Conservation (phyloP, 2,329 filamentous ascomycete genomes). For the Fusarium sp. region DNA sequence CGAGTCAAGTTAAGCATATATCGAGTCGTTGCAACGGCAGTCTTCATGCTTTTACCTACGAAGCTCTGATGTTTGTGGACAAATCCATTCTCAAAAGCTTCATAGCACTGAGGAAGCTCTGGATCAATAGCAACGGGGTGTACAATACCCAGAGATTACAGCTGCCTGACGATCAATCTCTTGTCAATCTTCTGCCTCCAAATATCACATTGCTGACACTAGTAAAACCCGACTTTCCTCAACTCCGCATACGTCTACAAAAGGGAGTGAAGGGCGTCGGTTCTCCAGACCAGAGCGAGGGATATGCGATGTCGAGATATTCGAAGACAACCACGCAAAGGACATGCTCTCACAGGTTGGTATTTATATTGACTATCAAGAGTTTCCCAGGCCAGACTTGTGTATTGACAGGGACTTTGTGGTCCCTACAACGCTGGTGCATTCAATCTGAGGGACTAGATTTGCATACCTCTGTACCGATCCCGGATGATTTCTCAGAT, state of each 20-base stretch:
- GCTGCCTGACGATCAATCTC: slow-evolving; percentile 5
- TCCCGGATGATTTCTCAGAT: too few relatives aligned
- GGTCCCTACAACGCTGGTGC: too few relatives aligned
- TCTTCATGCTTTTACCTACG: slow-evolving; percentile 23
- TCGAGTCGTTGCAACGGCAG: slow-evolving; percentile 1
- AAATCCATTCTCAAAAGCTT: slow-evolving; percentile 10
- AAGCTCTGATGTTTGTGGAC: neutral
- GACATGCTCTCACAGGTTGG: neutral
- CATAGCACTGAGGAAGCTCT: slow-evolving; percentile 13
- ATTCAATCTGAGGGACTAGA: too few relatives aligned
- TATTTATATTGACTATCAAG: neutral
- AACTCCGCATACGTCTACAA: slow-evolving; percentile 1
- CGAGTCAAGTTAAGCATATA: neutral
- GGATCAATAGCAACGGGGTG: slow-evolving; percentile 14
- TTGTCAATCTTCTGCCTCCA: slow-evolving; percentile 9
- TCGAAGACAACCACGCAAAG: neutral
- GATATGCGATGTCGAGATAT: slow-evolving; percentile 1
- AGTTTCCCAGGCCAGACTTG: slow-evolving; percentile 1
- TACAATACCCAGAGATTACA: slow-evolving; percentile 3
- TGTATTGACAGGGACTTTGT: neutral
- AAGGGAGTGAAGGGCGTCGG: neutral
- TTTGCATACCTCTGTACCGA: too few relatives aligned
- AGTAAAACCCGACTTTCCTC: neutral
- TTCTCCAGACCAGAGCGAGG: slow-evolving; percentile 13
- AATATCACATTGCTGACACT: slow-evolving; percentile 19